Evolutionary conservation across 1,284 basidiomycete genomes (phyloP).

Genomic region (Cystobasidium sp.): DNA sequence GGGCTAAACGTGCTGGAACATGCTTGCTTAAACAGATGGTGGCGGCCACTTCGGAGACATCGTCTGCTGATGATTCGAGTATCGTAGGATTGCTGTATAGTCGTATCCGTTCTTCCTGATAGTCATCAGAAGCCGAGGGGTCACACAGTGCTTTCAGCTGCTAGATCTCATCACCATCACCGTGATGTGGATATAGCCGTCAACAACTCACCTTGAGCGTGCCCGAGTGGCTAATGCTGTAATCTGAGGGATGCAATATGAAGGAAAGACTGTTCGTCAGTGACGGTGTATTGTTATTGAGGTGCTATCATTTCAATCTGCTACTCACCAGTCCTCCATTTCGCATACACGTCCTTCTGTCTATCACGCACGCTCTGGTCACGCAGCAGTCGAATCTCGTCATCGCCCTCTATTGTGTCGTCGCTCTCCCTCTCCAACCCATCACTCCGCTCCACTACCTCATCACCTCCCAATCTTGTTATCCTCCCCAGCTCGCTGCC

Average conservation of each 20-base stretch:
- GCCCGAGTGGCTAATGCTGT: conserved; percentile 25
- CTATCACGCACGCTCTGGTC: conserved; percentile 9
- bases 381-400: conserved; percentile 19
- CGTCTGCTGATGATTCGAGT: background rate
- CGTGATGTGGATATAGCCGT: background rate
- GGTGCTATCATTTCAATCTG: background rate
- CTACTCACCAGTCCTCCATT: conserved; percentile 21
- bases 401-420: conserved; percentile 9
- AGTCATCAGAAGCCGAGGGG: background rate
- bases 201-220: conserved; percentile 13
- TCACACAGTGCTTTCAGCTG: background rate
- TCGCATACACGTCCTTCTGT: conserved; percentile 16
- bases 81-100: conserved; percentile 2
- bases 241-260: background rate
- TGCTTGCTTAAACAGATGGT: conserved; percentile 7
- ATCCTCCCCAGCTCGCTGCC: conserved; percentile 28
- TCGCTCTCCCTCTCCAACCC: conserved; percentile 1
- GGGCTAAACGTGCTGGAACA: conserved; percentile 4
- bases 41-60: conserved; percentile 12
- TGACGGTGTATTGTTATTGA: background rate
- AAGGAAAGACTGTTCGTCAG: background rate
- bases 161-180: background rate
- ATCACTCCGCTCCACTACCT: background rate
- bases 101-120: conserved; percentile 1
- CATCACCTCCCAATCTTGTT: conserved; percentile 1